Base-by-base conservation (phyloP, 192 early-diverging fungal species). In the Entomortierella lignicola region DNA sequence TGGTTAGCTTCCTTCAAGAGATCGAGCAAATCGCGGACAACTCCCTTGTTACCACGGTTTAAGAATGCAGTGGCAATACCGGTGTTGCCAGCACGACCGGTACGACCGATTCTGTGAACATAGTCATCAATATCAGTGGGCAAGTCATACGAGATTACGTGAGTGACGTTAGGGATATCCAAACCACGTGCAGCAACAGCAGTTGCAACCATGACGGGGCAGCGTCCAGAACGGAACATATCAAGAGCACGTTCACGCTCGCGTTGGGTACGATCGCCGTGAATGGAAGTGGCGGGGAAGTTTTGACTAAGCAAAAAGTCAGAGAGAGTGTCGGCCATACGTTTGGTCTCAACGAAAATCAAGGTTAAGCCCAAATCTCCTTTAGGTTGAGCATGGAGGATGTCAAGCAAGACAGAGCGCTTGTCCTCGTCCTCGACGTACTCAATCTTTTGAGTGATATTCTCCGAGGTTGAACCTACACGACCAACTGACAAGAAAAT, bases 71-170 rank as follows among this genome's bases (percentile, higher is more conserved):
- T 98, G 55, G 96, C 94, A 27, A 90, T 84, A 64, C 96, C 97
- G 31, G 89, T 90, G 88, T 97, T 98, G 68, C 96, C 96, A 60
- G 96, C 97, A 89, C 97, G 93, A 67, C 94, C 97, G 47, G 97
- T 98, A 92, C 97, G 95, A 74, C 97, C 97, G 72, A 97, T 96
- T 80, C 97, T 93, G 86, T 98, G 97, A n/a, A 98, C 95, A 86
- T 96, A 98, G 80, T 99, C 98, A 81, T 99, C 96, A 70, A 94
- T 91, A 71, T 98, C 97, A 11, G 91, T 94, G 29, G 98, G 96
- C 71, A 99, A 87, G 66, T 99, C 98, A 83, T 93, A 98, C 83
- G 94, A 95, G 84, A 99, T 87, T 37, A 98, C 97, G 63, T 93
- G 92, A 20, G 85, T 84, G 54, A 95, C 93, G 67, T 95, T 94